Base-by-base conservation (phyloP, 352 stramenopile genomes). In the Phytopythium montanum region DNA sequence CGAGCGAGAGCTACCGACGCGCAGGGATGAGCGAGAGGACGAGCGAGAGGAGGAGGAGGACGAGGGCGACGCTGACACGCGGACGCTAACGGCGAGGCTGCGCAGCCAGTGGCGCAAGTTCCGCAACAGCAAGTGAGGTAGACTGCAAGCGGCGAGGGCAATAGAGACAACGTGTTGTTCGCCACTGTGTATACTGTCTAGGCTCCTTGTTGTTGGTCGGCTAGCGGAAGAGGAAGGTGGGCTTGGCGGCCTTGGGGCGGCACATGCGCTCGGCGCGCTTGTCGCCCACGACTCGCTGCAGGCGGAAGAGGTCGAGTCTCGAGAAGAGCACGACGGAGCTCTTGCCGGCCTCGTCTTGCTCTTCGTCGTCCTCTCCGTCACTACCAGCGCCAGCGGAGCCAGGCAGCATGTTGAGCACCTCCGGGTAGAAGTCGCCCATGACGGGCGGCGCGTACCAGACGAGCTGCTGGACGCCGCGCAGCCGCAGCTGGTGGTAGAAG, bases 401-500 rank as follows among this genome's bases (percentile, higher is more conserved):
- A 9, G 74, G 65, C 62, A 93, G 67, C 71, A 88, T 81, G 62
- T 94, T 94, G 67, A 94, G 70, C 71, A 91, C 78, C 67, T 94
- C 81, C 0, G 81, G 39, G 59, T 94, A 94, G 54, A 92, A 94
- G 50, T 81, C 72, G 12, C 74, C 74, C 53, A 90, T 81, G 12
- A 72, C 66, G 2, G 84, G 84, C 48, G 84, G 65, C 0, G 73
- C 79, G 59, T 94, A 94, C 76, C 78, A 94, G 55, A 94, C 78
- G 39, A 94, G 65, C 60, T 94, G 84, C 39, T 80, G 77, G 25
- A 92, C 75, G 5, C 84, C 84, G n/a, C 84, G 81, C 16, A 94
- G 76, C 36, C 85, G 74, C 64, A 90, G 90, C 64, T 94, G 79
- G 56, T 94, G 81, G 68, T 94, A 94, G 49, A 94, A 94, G 62